Conservation (phyloP, 129 eudicot genomes). For the Lactuca sativa region DNA sequence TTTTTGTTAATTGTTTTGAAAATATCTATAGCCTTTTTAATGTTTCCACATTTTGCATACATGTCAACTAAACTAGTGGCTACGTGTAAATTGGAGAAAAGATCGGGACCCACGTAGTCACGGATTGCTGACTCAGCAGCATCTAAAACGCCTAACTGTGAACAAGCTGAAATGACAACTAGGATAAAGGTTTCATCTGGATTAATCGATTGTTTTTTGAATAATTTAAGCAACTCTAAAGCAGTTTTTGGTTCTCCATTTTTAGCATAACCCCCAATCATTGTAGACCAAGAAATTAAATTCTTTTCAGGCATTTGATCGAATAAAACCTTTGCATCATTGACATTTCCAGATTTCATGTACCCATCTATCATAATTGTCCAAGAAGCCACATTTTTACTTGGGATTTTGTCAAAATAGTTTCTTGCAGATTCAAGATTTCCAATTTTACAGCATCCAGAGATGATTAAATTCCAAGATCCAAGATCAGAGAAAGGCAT, state of each 20-base stretch:
- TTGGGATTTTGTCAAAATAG: slow-evolving; percentile 38
- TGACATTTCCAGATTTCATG: slow-evolving; percentile 48
- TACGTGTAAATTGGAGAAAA: slow-evolving; percentile 35
- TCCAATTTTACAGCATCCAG: slow-evolving; percentile 41
- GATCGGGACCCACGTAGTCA: slow-evolving; percentile 37
- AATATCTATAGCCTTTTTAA: slow-evolving; percentile 40
- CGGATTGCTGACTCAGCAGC: slow-evolving; percentile 40
- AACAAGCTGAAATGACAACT: slow-evolving; percentile 52
- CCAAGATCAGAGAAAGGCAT: slow-evolving; percentile 41
- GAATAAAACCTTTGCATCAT: slow-evolving; percentile 44
- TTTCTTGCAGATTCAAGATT: slow-evolving; percentile 40
- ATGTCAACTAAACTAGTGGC: slow-evolving; percentile 50
- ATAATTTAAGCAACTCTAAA: slow-evolving; percentile 43
- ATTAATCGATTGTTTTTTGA: slow-evolving; percentile 36
- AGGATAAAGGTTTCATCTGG: slow-evolving; percentile 53
- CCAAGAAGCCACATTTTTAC: slow-evolving; percentile 52
- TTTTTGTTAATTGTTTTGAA: slow-evolving; percentile 23
- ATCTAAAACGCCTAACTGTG: slow-evolving; percentile 52
- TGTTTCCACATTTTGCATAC: slow-evolving; percentile 63
- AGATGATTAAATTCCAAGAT: slow-evolving; percentile 50
- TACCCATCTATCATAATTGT: slow-evolving; percentile 59
- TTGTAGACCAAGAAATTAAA: slow-evolving; percentile 52
- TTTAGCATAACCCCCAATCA: slow-evolving; percentile 59
- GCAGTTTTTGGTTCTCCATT: slow-evolving; percentile 45
- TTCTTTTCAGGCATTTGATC: slow-evolving; percentile 54